Evolutionary conservation across 2,329 filamentous ascomycete species (phyloP).

Genomic region (Cucurbitaria berberidis): DNA sequence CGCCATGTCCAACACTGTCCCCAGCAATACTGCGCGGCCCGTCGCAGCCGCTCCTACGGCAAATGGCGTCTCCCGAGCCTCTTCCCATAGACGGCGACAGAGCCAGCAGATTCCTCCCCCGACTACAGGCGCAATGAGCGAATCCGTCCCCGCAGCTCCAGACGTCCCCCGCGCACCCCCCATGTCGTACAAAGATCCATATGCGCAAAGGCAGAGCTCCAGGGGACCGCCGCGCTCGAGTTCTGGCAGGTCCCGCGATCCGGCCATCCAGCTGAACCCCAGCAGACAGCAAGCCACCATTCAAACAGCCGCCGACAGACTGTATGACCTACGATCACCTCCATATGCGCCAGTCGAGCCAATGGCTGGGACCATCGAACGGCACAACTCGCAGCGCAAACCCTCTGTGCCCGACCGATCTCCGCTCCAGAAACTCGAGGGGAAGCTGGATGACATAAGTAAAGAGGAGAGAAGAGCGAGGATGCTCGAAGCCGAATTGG

Average conservation of each 20-base stretch:
- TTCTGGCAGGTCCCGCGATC: conserved; percentile 40
- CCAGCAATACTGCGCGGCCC: conserved; percentile 38
- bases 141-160: conserved; percentile 56
- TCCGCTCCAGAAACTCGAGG: conserved; percentile 90
- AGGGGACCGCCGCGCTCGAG: conserved; percentile 32
- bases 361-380: conserved; percentile 34
- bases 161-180: conserved; percentile 66
- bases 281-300: conserved; percentile 45
- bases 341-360: conserved; percentile 40
- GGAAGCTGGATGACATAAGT: conserved; percentile 87
- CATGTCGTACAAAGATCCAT: conserved; percentile 44
- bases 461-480: conserved; percentile 93
- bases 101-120: conserved; percentile 40
- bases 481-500: conserved; percentile 80
- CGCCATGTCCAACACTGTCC: conserved; percentile 22
- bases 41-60: conserved; percentile 23
- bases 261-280: conserved; percentile 40
- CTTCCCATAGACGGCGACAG: conserved; percentile 40
- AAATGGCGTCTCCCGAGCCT: conserved; percentile 29
- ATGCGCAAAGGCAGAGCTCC: conserved; percentile 41
- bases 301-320: conserved; percentile 39
- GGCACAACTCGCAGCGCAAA: conserved; percentile 33
- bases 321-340: conserved; percentile 41
- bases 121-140: conserved; percentile 26
- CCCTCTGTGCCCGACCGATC: conserved; percentile 80